Evolutionary conservation across 2,329 filamentous ascomycete genomes (phyloP).

Genomic region (Fusarium circinatum): DNA sequence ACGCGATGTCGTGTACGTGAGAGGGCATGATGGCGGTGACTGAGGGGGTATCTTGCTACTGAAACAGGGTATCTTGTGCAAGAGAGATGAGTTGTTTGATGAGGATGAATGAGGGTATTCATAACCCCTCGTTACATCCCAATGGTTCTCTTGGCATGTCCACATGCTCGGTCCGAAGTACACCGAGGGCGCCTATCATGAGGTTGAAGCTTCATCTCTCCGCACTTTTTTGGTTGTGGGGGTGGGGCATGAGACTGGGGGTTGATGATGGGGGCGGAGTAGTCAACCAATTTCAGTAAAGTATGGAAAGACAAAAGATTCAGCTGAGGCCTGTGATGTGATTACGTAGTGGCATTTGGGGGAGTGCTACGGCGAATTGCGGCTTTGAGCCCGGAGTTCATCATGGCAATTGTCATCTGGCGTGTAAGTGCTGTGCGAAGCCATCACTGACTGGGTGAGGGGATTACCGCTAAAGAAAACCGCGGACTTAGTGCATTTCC

Average conservation of each 20-base stretch:
- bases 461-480: not conserved
- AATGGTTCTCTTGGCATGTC: constrained; percentile 6
- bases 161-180: constrained; percentile 35
- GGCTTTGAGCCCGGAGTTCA: not conserved
- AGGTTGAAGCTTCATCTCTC: constrained; percentile 17
- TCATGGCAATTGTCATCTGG: not conserved
- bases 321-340: not conserved
- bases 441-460: not conserved
- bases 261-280: constrained; percentile 23
- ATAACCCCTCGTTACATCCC: constrained; percentile 7
- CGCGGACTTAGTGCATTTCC: not conserved
- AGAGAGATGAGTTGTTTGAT: not conserved
- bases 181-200: constrained; percentile 19
- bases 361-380: not conserved
- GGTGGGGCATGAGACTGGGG: constrained; percentile 26
- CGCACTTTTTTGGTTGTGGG: constrained; percentile 36
- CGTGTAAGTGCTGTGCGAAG: not conserved
- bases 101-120: constrained; percentile 10
- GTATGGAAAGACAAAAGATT: not conserved
- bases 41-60: not conserved
- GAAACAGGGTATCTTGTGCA: not conserved
- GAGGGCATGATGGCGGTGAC: constrained; percentile 42
- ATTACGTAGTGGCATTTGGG: not conserved
- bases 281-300: not conserved
- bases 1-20: constrained; percentile 57